Percentiles rank a stretch among this genome's conserved stretches.
These are phyloP conservation scores for Raphanus sativus DNA, from an alignment of 345 rosid species.

Conservation along the genomic window DNA sequence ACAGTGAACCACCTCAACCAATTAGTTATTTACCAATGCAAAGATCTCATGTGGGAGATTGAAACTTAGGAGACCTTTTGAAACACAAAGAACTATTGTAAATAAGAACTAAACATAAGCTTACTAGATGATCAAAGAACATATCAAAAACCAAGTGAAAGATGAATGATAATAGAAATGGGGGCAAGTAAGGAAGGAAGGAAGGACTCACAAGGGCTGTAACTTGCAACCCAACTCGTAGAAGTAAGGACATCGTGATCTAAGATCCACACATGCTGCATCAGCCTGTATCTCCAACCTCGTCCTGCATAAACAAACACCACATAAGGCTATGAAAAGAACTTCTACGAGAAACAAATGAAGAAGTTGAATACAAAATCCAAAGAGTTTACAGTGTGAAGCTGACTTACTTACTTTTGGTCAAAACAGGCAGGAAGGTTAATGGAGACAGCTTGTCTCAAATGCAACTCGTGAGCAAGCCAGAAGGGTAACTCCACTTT, in stretches of 20 bases:
- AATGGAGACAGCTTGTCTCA: slow-evolving; percentile 65
- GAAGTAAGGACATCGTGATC: slow-evolving; percentile 68
- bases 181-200: not conserved
- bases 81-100: not conserved
- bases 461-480: slow-evolving; percentile 72
- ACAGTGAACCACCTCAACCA: not conserved
- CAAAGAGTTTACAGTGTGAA: not conserved
- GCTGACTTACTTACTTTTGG: slow-evolving; percentile 49
- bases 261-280: slow-evolving; percentile 82
- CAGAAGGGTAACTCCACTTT: slow-evolving; percentile 69
- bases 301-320: slow-evolving; percentile 44
- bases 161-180: not conserved
- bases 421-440: slow-evolving; percentile 71
- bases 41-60: not conserved
- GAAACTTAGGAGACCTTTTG: not conserved
- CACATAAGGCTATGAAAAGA: not conserved
- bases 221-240: slow-evolving; percentile 89
- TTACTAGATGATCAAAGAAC: not conserved
- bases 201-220: slow-evolving; percentile 53
- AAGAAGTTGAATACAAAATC: not conserved
- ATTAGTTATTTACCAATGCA: not conserved
- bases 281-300: slow-evolving; percentile 87
- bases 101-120: not conserved
- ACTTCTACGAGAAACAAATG: not conserved
- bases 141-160: not conserved